Base-by-base conservation (phyloP, 148 eudicot genomes). In the Cornus kousa region DNA sequence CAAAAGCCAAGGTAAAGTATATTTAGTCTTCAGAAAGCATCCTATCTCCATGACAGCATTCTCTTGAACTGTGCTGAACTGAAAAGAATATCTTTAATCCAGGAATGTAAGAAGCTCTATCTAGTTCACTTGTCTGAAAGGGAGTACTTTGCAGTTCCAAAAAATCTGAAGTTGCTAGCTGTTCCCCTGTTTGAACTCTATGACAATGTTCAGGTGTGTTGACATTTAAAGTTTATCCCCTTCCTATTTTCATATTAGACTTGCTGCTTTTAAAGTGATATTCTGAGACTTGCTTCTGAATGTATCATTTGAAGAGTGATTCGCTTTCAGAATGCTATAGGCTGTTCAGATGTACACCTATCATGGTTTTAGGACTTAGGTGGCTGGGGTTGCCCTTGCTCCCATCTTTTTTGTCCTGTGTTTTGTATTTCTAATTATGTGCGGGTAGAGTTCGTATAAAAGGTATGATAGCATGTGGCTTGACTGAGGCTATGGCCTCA, bases 181-280 rank as follows among this genome's bases (percentile, higher is more conserved):
- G 97, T 94, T 73, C 98, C 98, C 64, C 86, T 92, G 76, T 92
- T 92, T 81, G 98, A 94, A 87, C 92, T 92, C 10, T 94, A 94
- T 60, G 98, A 92, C 77, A 92, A 94, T 87, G 89, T 90, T 84
- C 95, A 89, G 97, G 97, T 94, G 75, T 71, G 80, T 66, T 0
- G 37, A 16, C 39, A 60, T 71, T 70, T 62, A 31, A 57, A 7
- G 3, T 74, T 60, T 20, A 9, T 70, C 46, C 1, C 7, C 40
- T 79, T 24, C 3, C 46, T 73, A 3, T 11, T 68, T 40, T n/a
- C 7, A 37, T 23, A 40, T 9, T 70, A 39, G 50, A 70, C 24
- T 16, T 35, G 33, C 16, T 70, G 10, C 48, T 75, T 46, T 12
- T 62, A n/a, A 74, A 74, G 43, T 14, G 72, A 35, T 33, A n/a